These are phyloP conservation scores for Sextonia rubra DNA, from an alignment of 164 flowering plant genomes.

Conservation along the genomic window DNA sequence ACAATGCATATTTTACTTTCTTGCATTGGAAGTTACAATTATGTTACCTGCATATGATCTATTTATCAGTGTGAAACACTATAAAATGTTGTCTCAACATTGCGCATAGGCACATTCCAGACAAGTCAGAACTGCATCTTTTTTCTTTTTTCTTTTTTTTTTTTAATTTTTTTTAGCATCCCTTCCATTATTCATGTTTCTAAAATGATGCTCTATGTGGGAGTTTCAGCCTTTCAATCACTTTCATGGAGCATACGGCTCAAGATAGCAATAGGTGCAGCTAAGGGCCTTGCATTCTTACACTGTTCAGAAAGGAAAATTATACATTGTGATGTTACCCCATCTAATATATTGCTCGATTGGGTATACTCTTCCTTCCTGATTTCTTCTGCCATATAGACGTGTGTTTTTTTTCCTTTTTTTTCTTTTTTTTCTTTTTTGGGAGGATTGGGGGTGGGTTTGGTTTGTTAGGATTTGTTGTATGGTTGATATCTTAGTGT, in stretches of 20 bases:
- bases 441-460: not conserved
- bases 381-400: not conserved
- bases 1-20: not conserved
- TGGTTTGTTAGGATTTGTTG: too few species aligned
- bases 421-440: too few species aligned
- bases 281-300: conserved; percentile 71
- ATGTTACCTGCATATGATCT: too few species aligned
- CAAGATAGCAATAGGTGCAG: conserved; percentile 76
- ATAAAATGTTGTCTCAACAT: not conserved
- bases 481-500: not conserved
- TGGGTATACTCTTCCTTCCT: conserved; percentile 39
- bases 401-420: too few species aligned
- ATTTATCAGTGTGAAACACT: too few species aligned
- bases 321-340: conserved; percentile 79
- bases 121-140: not conserved
- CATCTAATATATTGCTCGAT: conserved; percentile 81
- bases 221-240: conserved; percentile 47
- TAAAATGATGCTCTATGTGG: conserved; percentile 22
- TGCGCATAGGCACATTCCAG: not conserved
- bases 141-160: too few species aligned
- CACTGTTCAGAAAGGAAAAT: conserved; percentile 67
- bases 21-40: not conserved
- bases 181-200: not conserved
- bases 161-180: not conserved
- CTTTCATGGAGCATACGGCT: conserved; percentile 70